Evolutionary conservation across 495 filamentous ascomycete genomes (phyloP).

Genomic region (Bacidia rubella): DNA sequence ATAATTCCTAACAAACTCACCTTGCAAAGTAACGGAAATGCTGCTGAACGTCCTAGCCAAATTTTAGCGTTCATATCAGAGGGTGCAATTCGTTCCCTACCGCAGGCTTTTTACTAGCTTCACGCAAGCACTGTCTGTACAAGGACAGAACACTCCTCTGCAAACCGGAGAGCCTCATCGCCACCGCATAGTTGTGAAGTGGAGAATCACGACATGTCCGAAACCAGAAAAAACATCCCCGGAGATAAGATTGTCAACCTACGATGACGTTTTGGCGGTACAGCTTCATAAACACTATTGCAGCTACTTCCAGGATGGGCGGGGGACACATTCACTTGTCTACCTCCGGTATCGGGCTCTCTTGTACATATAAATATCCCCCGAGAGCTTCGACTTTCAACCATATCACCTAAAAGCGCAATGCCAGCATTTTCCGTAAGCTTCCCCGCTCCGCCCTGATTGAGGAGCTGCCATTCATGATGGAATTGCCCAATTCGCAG

Average conservation of each 20-base stretch:
- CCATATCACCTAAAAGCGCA: neutral
- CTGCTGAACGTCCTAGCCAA: slow-evolving; percentile 31
- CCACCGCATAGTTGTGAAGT: neutral
- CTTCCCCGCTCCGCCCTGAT: neutral
- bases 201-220: neutral
- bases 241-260: neutral
- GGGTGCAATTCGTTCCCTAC: no score
- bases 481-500: neutral
- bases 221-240: neutral
- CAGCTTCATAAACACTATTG: no score
- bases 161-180: slow-evolving; percentile 65
- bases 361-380: no score
- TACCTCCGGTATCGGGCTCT: no score
- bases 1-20: slow-evolving; percentile 38
- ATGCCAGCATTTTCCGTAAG: slow-evolving; percentile 31
- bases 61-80: no score
- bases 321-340: no score
- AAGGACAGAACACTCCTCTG: slow-evolving; percentile 79
- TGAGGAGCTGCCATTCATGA: neutral
- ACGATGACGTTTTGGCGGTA: neutral
- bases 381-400: no score
- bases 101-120: slow-evolving; percentile 64
- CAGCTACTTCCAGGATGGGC: no score
- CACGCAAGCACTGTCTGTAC: slow-evolving; percentile 74
- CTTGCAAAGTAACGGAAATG: slow-evolving; percentile 45